A percentile compares a stretch with the other conserved stretches of the same genome.
Conservation (phyloP, 2,329 filamentous ascomycete species). For the Paecilomyces variotii region DNA sequence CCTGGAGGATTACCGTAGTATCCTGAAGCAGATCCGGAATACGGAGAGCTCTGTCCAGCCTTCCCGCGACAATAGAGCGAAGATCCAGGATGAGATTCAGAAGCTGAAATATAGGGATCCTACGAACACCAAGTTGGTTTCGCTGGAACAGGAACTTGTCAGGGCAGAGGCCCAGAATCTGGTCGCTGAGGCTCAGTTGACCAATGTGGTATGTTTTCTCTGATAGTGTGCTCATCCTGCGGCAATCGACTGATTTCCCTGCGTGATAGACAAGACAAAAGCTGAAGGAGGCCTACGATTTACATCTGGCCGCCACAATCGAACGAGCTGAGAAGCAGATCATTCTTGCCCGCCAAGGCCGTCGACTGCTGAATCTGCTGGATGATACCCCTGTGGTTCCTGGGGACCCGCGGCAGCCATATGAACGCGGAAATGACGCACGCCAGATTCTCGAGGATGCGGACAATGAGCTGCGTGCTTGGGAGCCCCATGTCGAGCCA, state of each 20-base stretch:
- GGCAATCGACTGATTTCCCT: neutral
- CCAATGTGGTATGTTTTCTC: slow-evolving; percentile 66
- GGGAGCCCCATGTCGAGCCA: slow-evolving; percentile 53
- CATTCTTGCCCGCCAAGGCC: slow-evolving; percentile 83
- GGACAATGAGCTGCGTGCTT: slow-evolving; percentile 76
- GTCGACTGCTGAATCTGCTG: slow-evolving; percentile 72
- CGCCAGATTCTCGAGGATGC: slow-evolving; percentile 86
- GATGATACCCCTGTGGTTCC: slow-evolving; percentile 87
- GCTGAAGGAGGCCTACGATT: slow-evolving; percentile 86
- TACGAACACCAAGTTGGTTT: slow-evolving; percentile 68
- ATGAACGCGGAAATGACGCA: slow-evolving; percentile 58
- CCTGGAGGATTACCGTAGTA: slow-evolving; percentile 72
- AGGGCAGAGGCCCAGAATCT: slow-evolving; percentile 91
- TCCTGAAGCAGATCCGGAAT: slow-evolving; percentile 89
- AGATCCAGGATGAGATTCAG: slow-evolving; percentile 87
- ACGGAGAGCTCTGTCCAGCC: slow-evolving; percentile 94
- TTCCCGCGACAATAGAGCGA: slow-evolving; percentile 74
- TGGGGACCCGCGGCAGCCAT: slow-evolving; percentile 66
- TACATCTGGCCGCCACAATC: slow-evolving; percentile 83
- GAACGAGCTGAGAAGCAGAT: slow-evolving; percentile 97
- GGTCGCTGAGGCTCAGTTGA: slow-evolving; percentile 92
- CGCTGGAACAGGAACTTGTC: slow-evolving; percentile 92
- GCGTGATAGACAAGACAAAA: slow-evolving; percentile 78
- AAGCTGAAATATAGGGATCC: slow-evolving; percentile 90
- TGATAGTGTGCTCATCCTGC: neutral